Evolutionary conservation across 345 rosid species (phyloP).

Genomic region (Lagerstroemia speciosa): DNA sequence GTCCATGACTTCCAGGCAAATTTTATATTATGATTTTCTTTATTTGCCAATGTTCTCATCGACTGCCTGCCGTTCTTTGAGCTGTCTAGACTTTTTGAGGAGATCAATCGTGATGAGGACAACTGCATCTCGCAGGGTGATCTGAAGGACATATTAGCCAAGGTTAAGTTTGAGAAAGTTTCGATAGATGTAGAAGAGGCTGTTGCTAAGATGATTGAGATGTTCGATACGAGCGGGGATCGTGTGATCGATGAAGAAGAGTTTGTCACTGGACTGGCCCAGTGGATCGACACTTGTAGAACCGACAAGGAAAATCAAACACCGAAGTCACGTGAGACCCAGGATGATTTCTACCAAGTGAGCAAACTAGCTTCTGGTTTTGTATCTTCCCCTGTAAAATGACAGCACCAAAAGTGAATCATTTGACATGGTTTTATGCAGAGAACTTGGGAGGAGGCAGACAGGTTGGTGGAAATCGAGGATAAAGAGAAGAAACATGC

Average conservation of each 20-base stretch:
- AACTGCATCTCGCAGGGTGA: constrained; percentile 17
- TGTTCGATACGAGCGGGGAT: constrained; percentile 19
- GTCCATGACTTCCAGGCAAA: background rate
- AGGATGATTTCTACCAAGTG: constrained; percentile 15
- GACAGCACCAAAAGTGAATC: background rate
- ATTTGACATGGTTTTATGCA: background rate
- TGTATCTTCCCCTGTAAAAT: background rate
- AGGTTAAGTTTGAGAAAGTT: constrained; percentile 17
- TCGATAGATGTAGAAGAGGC: constrained; percentile 19
- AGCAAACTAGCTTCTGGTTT: background rate
- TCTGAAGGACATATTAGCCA: constrained; percentile 14
- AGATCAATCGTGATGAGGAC: constrained; percentile 15
- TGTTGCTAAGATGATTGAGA: constrained; percentile 14
- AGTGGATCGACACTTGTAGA: constrained; percentile 11
- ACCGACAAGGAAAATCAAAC: background rate
- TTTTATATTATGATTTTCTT: background rate
- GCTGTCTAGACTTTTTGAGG: constrained; percentile 19
- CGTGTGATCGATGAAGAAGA: constrained; percentile 19
- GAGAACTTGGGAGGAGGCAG: constrained; percentile 23
- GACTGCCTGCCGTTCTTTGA: background rate
- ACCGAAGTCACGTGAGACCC: background rate
- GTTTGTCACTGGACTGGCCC: constrained; percentile 16
- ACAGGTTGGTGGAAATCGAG: constrained; percentile 16
- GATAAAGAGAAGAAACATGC: background rate
- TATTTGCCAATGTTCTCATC: background rate